Percentiles rank a stretch among this genome's conserved stretches.
Conservation (phyloP, 495 filamentous ascomycete genomes). For the Penicillium paxilli region DNA sequence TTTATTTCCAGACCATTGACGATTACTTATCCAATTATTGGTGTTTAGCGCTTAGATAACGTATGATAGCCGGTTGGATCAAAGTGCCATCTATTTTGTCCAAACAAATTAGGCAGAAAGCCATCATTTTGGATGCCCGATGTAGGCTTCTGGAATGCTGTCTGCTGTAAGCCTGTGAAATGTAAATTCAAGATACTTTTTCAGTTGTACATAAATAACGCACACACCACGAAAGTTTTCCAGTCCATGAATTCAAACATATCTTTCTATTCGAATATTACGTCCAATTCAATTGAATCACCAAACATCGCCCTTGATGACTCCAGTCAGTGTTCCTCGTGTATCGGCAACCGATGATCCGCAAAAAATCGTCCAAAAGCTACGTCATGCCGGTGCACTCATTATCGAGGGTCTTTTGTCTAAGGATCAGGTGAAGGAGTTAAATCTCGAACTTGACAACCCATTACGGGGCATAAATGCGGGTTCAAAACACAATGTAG, state of each 20-base stretch:
- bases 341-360: neutral
- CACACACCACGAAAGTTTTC: neutral
- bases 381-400: neutral
- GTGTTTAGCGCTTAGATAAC: neutral
- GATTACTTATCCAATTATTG: neutral
- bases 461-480: neutral
- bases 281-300: neutral
- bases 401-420: slow-evolving; percentile 2
- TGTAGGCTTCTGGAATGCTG: neutral
- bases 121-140: neutral
- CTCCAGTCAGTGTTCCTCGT: neutral
- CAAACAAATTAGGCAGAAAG: neutral
- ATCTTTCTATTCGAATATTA: neutral
- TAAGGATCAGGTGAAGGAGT: neutral
- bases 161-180: neutral
- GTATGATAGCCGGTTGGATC: neutral
- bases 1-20: neutral
- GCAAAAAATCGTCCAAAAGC: neutral
- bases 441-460: neutral
- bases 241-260: neutral
- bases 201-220: neutral
- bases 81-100: neutral
- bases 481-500: slow-evolving; percentile 1
- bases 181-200: neutral
- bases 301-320: neutral